Evolutionary conservation across 257 asterid genomes (phyloP), one percentile per base, ranked within the genome.

Genomic region (Coffea canephora): DNA sequence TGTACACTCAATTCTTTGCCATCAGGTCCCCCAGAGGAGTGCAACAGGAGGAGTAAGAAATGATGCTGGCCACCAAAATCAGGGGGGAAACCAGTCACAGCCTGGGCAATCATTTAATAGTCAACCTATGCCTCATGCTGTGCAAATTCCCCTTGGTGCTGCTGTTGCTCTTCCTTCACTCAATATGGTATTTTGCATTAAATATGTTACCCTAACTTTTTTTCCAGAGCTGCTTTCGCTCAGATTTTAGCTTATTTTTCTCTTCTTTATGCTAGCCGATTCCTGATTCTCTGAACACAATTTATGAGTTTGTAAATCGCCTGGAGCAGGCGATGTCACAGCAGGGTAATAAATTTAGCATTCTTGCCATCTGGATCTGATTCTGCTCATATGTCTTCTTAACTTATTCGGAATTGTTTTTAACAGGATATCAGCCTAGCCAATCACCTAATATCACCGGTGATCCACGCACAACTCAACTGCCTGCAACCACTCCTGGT

Each of bases 271-370:
- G 74, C 87, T 66, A 96, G 99, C 97, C 98, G 43, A 89, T 96
- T 86, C 96, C 95, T 45, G 95, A 96, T 85, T 94, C 99, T n/a
- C 76, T 96, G 87, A 87, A 83, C 91, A 96, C 99, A 6, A 91
- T 96, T 79, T 67, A 81, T 8, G 97, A 91, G 83, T 96, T 91
- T 82, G 92, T 96, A 83, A 90, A 88, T 82, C 93, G 83, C 77
- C 89, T 96, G 98, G 97, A 92, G 86, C 83, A 59, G 36, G 92
- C 89, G 54, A 85, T 96, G 65, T 84, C 90, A 45, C 91, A 79
- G 80, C 91, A 85, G 82, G 99, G 97, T 94, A 83, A 80, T 78
- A 52, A 41, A 49, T 67, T 50, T 54, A 45, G 25, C 69, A 21
- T 86, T 19, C 73, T 65, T 82, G 78, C 73, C 27, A 71, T 74